Evolutionary conservation across 371 early-diverging fungal species (phyloP), one percentile per base, ranked within the genome.

Genomic region (Mucor racemosus): DNA sequence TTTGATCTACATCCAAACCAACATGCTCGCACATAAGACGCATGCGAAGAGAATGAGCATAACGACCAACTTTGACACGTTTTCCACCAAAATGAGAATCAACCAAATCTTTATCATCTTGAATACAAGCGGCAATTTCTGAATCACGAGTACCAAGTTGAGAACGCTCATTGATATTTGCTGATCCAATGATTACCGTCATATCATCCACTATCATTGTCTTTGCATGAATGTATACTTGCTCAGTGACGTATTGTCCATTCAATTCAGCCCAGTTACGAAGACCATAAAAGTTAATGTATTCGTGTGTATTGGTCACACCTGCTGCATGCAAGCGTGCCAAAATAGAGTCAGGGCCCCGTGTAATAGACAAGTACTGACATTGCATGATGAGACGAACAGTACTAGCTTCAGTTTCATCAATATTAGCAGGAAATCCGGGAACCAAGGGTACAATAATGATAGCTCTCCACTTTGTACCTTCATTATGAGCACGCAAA

Each of bases 381-480:
- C 88, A 89, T 59, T 91, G 84, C 88, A 93, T 88, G 21, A 95
- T 89, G 6, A 76, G 75, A 41, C 93, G 84, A 8, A 91, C 78
- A 4, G 93, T 91, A 6, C 85, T 87, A 0, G 91, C 95, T 33
- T 88, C 89, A 3, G 83, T 83, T 5, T 88, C 85, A 58, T 84
- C 83, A 55, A 96, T 79, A 50, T 90, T 92, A 33, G 87, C 87
- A 44, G 90, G 90, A 66, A 96, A 96, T 15, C 92, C 95, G 4
- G 97, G 97, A 68, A 95, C 82, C 41, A 95, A 75, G 1, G 97
- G 97, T 68, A 96, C 86, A 5, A 96, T 69, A 56, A 97, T 86
- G 56, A 93, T 90, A 8, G 93, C 92, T 34, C 88, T 84, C 87
- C 95, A 95, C 56, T 82, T 82, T 15, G 84, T 76, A 0, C 75